Conservation (phyloP, 2,329 filamentous ascomycete species). For the Onygenales sp. region DNA sequence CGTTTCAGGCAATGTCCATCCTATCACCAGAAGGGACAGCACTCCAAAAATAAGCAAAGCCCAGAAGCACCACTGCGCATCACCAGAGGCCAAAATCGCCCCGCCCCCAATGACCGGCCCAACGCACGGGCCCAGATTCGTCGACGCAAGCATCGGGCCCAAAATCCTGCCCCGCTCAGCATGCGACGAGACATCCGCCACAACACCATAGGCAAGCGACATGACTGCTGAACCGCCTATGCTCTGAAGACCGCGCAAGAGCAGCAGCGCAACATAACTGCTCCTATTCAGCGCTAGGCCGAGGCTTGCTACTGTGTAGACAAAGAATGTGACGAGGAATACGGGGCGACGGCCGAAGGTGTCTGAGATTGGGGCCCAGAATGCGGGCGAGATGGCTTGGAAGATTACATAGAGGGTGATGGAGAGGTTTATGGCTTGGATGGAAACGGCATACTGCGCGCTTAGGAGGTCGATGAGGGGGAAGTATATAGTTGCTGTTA, state of each 20-base stretch:
- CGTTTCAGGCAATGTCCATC: neutral
- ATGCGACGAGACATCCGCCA: constrained; percentile 13
- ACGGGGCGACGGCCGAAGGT: constrained; percentile 11
- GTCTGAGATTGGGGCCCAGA: constrained; percentile 11
- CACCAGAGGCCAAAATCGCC: constrained; percentile 12
- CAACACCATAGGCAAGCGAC: constrained; percentile 11
- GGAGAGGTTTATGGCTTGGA: constrained; percentile 10
- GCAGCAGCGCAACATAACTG: constrained; percentile 10
- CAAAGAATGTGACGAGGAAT: constrained; percentile 10
- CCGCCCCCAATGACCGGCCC: constrained; percentile 14
- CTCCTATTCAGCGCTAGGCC: constrained; percentile 11
- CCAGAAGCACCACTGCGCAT: constrained; percentile 17
- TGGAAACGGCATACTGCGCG: constrained; percentile 4
- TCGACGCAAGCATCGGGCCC: constrained; percentile 9
- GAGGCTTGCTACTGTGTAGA: constrained; percentile 12
- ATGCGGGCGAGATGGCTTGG: constrained; percentile 11
- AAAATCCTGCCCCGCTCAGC: constrained; percentile 13
- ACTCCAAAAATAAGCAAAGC: constrained; percentile 13
- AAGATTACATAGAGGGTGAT: constrained; percentile 12
- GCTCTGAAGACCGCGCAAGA: constrained; percentile 13
- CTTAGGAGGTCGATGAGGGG: constrained; percentile 9
- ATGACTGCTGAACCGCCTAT: constrained; percentile 13
- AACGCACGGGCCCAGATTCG: constrained; percentile 13
- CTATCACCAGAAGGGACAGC: neutral
- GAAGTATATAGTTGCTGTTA: constrained; percentile 11